Evolutionary conservation across 768 basidiomycete species (phyloP), one percentile per base, ranked within the genome.

Genomic region (Mycena vulgaris): DNA sequence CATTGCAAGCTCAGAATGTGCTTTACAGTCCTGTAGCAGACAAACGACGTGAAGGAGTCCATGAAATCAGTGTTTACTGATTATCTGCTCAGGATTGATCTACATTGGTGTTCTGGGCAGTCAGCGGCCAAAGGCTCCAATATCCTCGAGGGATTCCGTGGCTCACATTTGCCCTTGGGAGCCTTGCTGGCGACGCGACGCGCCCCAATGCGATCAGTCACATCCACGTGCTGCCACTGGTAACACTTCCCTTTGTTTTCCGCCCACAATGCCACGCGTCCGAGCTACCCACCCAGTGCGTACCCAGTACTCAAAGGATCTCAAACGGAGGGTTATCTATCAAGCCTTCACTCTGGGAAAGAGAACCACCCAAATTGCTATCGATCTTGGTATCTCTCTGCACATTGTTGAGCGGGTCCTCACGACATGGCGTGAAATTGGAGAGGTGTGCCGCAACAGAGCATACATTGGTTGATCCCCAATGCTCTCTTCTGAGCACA

Each of bases 221-320:
- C 52, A 33, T 9, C 8, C 30, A 55, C 31, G 49, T 51, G 49
- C 49, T 51, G 27, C 28, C 3, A 51, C 28, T 16, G 21, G 27
- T 31, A 17, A 30, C 51, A 30, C 27, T 55, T 8, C n/a, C 4
- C 31, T 30, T 21, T 55, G 17, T 23, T 14, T n/a, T 13, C 52
- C 11, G 30, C 53, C 51, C 14, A 48, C 60, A 11, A 65, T 64
- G 56, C 56, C 69, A 13, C 55, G 57, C 39, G 30, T 25, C 30
- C 31, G 25, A 28, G 16, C 31, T 19, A 23, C 33, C 13, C 16
- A 19, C 13, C 48, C 69, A 3, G 48, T 57, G 14, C 79, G 73
- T 71, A 79, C 25, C 5, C 60, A 62, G 3, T 72, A 72, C 48
- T 63, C 71, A 7, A 53, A 48, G 37, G 71, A 68, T 49, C 67